phyloP scores from a whole-genome alignment of 2,329 filamentous ascomycete species.

The Verticillium alfalfae region DNA sequence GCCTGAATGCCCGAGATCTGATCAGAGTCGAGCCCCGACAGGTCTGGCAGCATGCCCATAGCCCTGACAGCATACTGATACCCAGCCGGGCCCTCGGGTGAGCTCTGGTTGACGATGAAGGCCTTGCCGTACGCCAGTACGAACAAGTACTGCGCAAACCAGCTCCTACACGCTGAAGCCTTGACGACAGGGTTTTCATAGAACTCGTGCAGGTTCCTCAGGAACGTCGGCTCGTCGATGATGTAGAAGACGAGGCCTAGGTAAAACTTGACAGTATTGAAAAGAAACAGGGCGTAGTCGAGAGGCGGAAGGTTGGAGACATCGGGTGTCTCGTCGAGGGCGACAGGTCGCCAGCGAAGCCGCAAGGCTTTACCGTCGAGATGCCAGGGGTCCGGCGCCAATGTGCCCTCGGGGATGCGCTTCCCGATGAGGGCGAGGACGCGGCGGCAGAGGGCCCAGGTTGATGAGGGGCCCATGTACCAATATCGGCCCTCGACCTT shows the following conservation, averaged over 20 bases:
- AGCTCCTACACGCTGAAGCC: conserved; percentile 13
- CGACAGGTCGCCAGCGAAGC: conserved; percentile 20
- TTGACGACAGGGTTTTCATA: conserved; percentile 14
- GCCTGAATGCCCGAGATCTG: conserved; percentile 24
- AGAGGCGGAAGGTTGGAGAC: conserved; percentile 18
- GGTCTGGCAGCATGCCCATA: conserved; percentile 30
- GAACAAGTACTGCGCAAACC: conserved; percentile 25
- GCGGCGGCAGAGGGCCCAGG: conserved; percentile 27
- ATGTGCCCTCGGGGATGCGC: conserved; percentile 22
- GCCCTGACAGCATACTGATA: conserved; percentile 31
- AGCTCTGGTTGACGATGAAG: conserved; percentile 17
- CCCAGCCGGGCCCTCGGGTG: conserved; percentile 22
- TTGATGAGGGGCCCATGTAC: conserved; percentile 28
- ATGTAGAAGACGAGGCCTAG: conserved; percentile 15
- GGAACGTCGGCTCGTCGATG: conserved; percentile 15
- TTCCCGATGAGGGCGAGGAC: conserved; percentile 24
- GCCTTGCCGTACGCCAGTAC: conserved; percentile 26
- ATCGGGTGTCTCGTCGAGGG: conserved; percentile 15
- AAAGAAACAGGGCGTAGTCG: conserved; percentile 15
- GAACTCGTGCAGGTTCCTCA: conserved; percentile 13
- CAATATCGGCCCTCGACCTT: conserved; percentile 22
- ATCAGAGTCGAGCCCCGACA: conserved; percentile 22
- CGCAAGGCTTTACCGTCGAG: conserved; percentile 21
- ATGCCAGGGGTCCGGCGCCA: conserved; percentile 22
- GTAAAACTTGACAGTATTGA: conserved; percentile 17